Conservation (phyloP, 2,329 filamentous ascomycete species). For the Phaeoacremonium minimum region DNA sequence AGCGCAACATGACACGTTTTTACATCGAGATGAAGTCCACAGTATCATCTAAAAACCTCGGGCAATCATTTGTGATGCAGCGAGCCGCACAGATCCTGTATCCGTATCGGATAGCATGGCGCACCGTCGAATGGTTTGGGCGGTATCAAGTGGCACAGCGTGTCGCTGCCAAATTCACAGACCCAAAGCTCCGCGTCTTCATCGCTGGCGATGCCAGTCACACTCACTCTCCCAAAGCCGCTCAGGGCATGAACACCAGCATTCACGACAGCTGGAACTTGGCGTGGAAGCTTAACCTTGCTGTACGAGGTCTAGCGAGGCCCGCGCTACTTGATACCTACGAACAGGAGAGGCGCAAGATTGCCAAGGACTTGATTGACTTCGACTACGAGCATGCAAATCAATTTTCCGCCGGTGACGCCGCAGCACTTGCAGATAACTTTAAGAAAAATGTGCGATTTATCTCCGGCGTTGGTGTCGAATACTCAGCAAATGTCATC, state of each 20-base stretch:
- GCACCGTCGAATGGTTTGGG: conserved; percentile 65
- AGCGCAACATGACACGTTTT: conserved; percentile 66
- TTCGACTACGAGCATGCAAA: conserved; percentile 56
- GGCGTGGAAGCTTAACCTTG: conserved; percentile 46
- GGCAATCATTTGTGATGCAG: conserved; percentile 64
- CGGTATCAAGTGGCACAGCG: conserved; percentile 69
- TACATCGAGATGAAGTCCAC: conserved; percentile 58
- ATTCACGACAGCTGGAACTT: conserved; percentile 61
- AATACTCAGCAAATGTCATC: conserved; percentile 18
- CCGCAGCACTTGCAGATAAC: conserved; percentile 60
- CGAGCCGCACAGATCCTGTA: conserved; percentile 58
- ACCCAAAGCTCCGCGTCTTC: conserved; percentile 56
- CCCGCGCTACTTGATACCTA: conserved; percentile 54
- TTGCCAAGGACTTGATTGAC: conserved; percentile 53
- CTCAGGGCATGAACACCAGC: conserved; percentile 62
- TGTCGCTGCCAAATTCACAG: conserved; percentile 65
- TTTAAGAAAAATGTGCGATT: conserved; percentile 69
- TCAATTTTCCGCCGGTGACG: conserved; percentile 57
- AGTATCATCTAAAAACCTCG: conserved; percentile 31
- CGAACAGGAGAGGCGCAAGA: conserved; percentile 58
- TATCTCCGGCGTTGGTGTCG: conserved; percentile 68
- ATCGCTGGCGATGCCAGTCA: conserved; percentile 68
- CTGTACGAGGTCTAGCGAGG: conserved; percentile 51
- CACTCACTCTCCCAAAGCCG: conserved; percentile 68
- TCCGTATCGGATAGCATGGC: conserved; percentile 54